Evolutionary conservation across 768 basidiomycete species (phyloP), one percentile per base, ranked within the genome.

Genomic region (Xerocomus brunneocitrinus): DNA sequence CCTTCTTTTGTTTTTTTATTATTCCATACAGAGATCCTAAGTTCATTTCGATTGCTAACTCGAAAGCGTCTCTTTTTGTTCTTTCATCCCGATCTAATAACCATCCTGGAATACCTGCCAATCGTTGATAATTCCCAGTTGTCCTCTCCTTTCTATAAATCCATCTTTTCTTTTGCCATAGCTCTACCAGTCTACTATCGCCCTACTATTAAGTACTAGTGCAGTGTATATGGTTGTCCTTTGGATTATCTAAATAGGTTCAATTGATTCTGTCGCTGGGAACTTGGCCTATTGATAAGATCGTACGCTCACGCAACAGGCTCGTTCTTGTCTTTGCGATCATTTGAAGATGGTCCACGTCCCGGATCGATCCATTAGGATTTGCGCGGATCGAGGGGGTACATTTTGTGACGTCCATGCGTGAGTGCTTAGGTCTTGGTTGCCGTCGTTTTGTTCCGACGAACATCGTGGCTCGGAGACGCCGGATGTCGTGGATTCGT

Each of bases 331-430:
- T 39, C 38, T 22, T 22, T 35, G 34, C 34, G 13, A n/a, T 36
- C 36, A n/a, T 36, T 27, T 10, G 27, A n/a, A 42, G 58, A 57
- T 62, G 53, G 56, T 60, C 13, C 22, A 14, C 5, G 69, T 90
- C 44, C 85, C 87, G 22, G 83, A 89, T 65, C 80, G 78, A 60
- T 93, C 90, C 12, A 85, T 93, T 53, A 80, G 84, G 49, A 91
- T 94, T 57, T 91, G 89, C 61, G 88, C 89, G 7, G 91, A 94
- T 69, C 76, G 91, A 71, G 93, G 93, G 34, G 94, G 94, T 5
- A 97, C 92, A 0, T 95, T 93, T 71, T 92, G 91, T 63, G 93
- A 95, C 66, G 82, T 93, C 32, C 83, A 91, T 68, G 90, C 90
- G 80, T 87, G 60, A 58, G 82, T 76, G 0, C 28, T 14, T 28